Conservation (phyloP, 768 basidiomycete species). For the Lactifluus subvellereus region DNA sequence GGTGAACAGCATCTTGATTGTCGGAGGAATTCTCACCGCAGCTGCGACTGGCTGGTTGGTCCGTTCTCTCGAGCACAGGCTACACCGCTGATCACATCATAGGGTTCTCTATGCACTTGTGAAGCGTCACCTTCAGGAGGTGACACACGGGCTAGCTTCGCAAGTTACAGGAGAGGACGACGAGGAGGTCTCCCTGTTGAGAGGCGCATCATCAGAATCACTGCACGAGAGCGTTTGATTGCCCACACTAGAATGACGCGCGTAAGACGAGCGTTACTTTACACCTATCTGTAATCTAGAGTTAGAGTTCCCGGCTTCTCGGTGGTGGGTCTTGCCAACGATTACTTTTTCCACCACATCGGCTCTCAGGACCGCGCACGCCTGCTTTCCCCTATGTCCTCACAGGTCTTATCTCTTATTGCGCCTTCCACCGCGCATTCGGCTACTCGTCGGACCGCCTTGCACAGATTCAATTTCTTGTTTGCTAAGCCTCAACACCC, state of each 20-base stretch:
- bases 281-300: background rate
- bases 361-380: background rate
- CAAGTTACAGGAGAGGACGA: slow-evolving; percentile 56
- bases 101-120: slow-evolving; percentile 66
- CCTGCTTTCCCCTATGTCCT: slow-evolving; percentile 23
- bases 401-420: slow-evolving; percentile 29
- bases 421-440: slow-evolving; percentile 22
- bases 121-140: slow-evolving; percentile 46
- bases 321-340: background rate
- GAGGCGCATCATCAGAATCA: slow-evolving; percentile 27
- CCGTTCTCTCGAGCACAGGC: background rate
- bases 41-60: slow-evolving; percentile 63
- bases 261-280: background rate
- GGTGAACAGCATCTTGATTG: slow-evolving; percentile 55
- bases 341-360: background rate
- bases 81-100: slow-evolving; percentile 17
- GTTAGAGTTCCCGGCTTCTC: background rate
- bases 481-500: slow-evolving; percentile 57
- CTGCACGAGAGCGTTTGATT: slow-evolving; percentile 20
- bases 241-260: background rate
- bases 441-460: slow-evolving; percentile 20
- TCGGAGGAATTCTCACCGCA: slow-evolving; percentile 53
- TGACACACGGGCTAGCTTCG: slow-evolving; percentile 49
- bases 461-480: slow-evolving; percentile 48
- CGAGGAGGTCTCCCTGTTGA: slow-evolving; percentile 55